These are phyloP conservation scores for Hygrocybe coccinea DNA, from an alignment of 768 basidiomycete genomes.

Conservation along the genomic window DNA sequence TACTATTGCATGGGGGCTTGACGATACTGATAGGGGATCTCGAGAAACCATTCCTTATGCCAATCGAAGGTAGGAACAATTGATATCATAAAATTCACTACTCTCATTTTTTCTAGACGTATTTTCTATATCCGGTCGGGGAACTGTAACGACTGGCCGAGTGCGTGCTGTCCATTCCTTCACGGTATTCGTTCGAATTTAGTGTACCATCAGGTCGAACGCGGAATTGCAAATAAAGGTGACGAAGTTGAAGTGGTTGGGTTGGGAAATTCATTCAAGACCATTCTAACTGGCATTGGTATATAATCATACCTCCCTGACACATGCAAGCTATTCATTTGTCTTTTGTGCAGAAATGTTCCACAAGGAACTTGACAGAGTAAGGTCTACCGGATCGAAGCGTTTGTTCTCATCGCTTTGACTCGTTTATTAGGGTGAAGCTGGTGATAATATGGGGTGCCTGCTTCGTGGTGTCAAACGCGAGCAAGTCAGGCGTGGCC, in stretches of 20 bases:
- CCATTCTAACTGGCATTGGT: constrained; percentile 93
- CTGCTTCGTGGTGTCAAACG: constrained; percentile 95
- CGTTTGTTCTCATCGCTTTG: no score
- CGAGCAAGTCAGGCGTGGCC: constrained; percentile 90
- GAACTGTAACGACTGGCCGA: constrained; percentile 94
- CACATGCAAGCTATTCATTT: not conserved
- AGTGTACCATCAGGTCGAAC: constrained; percentile 61
- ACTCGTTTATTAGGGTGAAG: constrained; percentile 63
- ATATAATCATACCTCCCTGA: constrained; percentile 18
- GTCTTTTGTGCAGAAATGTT: constrained; percentile 75
- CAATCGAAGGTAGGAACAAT: constrained; percentile 64
- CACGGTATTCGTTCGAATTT: not conserved
- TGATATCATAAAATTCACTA: not conserved
- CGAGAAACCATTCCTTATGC: constrained; percentile 96
- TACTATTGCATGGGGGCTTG: not conserved
- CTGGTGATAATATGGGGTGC: constrained; percentile 99
- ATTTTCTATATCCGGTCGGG: constrained; percentile 97
- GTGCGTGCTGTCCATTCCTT: constrained; percentile 39
- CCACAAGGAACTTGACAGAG: constrained; percentile 97
- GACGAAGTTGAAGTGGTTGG: constrained; percentile 92
- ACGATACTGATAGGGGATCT: constrained; percentile 63
- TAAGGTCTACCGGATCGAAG: constrained; percentile 29
- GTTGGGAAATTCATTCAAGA: constrained; percentile 75
- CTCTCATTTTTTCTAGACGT: constrained; percentile 47
- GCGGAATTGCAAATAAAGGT: constrained; percentile 87